phyloP scores from a whole-genome alignment of 169 alveolate species.

The Plasmodium vivax region DNA sequence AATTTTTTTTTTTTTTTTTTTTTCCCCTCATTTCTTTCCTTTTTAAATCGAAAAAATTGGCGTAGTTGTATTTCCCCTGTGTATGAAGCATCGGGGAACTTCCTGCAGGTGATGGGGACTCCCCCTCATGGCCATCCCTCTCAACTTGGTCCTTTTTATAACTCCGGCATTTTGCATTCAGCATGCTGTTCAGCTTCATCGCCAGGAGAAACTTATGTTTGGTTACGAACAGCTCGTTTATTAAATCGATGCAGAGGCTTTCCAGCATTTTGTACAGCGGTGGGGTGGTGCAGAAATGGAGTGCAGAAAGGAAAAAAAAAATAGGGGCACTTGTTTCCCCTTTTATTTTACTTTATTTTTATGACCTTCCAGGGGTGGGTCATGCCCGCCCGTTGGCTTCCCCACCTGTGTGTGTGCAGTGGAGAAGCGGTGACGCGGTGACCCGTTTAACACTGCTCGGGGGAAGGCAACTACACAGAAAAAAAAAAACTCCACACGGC shows the following conservation, averaged over 20 bases:
- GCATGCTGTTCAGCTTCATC: constrained; percentile 1
- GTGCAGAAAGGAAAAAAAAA: background rate
- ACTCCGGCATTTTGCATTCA: background rate
- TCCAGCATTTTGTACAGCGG: constrained; percentile 22
- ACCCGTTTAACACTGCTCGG: background rate
- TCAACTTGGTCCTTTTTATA: background rate
- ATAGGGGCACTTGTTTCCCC: background rate
- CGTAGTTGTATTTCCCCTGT: constrained; percentile 1
- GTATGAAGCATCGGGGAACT: background rate
- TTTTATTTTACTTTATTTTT: background rate
- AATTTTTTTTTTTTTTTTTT: background rate
- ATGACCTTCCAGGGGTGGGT: background rate
- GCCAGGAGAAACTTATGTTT: constrained; percentile 33
- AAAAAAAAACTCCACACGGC: background rate
- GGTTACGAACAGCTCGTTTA: constrained; percentile 21
- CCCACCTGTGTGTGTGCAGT: background rate
- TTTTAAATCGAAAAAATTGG: constrained; percentile 20
- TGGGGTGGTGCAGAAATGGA: background rate
- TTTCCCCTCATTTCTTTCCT: background rate
- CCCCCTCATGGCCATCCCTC: background rate
- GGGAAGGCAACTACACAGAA: background rate
- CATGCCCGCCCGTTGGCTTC: background rate
- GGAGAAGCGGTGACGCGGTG: background rate
- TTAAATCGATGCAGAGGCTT: constrained; percentile 26
- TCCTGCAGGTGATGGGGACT: background rate